phyloP scores from a whole-genome alignment of 495 filamentous ascomycete species.

The Talaromyces proteolyticus region DNA sequence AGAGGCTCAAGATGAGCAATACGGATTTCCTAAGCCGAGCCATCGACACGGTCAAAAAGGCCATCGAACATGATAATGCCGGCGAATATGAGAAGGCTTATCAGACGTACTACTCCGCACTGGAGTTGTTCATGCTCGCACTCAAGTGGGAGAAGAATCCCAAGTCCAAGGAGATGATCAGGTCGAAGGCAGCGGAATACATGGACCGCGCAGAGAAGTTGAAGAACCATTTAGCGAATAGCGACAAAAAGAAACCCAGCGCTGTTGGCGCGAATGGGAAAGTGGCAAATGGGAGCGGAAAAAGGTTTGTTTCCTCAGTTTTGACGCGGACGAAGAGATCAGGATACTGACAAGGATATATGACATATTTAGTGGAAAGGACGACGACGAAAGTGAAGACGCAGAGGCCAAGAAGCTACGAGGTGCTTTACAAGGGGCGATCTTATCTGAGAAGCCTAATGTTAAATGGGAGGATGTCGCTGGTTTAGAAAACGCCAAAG shows the following conservation, averaged over 20 bases:
- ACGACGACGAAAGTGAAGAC: slow-evolving; percentile 68
- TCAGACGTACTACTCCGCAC: slow-evolving; percentile 85
- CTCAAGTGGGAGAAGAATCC: slow-evolving; percentile 98
- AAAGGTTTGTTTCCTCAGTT: slow-evolving; percentile 42
- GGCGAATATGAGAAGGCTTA: slow-evolving; percentile 96
- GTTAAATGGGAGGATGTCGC: slow-evolving; percentile 97
- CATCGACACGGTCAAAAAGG: slow-evolving; percentile 92
- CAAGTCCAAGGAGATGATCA: slow-evolving; percentile 93
- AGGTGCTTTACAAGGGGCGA: slow-evolving; percentile 84
- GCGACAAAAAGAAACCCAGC: slow-evolving; percentile 70
- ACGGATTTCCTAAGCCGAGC: slow-evolving; percentile 95
- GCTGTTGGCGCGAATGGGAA: slow-evolving; percentile 86
- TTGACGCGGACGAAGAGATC: not conserved
- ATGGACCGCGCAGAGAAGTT: slow-evolving; percentile 98
- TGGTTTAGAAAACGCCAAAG: slow-evolving; percentile 91
- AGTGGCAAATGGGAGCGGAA: slow-evolving; percentile 61
- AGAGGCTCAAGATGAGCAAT: slow-evolving; percentile 69
- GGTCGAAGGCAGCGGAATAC: slow-evolving; percentile 87
- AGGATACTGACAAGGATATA: slow-evolving; percentile 1
- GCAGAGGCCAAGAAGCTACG: slow-evolving; percentile 92
- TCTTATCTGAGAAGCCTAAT: slow-evolving; percentile 91
- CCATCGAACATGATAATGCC: slow-evolving; percentile 93
- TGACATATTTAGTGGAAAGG: slow-evolving; percentile 29
- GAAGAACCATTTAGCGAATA: slow-evolving; percentile 77
- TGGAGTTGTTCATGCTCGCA: slow-evolving; percentile 94